phyloP scores from a whole-genome alignment of 257 asterid species.

The Solanum chiquidenum region DNA sequence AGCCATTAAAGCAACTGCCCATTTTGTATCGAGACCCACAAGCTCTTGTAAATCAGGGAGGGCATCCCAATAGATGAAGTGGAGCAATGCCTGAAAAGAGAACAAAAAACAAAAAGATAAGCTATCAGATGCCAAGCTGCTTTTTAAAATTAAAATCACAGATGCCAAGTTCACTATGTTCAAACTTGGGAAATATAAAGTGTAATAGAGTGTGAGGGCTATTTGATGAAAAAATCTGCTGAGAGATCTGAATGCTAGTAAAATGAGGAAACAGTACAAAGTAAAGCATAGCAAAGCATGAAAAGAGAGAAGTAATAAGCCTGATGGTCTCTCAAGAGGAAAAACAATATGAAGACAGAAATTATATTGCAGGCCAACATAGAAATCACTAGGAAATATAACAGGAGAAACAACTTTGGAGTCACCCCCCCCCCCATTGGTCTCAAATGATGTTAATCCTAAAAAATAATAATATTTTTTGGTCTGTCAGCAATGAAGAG shows the following conservation, averaged over 20 bases:
- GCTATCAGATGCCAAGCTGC: neutral
- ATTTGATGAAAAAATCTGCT: neutral
- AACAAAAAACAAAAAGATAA: neutral
- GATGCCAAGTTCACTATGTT: neutral
- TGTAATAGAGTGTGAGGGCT: neutral
- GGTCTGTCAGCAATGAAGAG: neutral
- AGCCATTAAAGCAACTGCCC: conserved; percentile 6
- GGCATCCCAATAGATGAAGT: conserved; percentile 13
- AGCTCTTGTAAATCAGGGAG: conserved; percentile 11
- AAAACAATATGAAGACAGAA: neutral
- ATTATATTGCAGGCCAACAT: neutral
- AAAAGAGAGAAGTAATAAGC: neutral
- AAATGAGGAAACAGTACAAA: neutral
- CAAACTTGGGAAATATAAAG: neutral
- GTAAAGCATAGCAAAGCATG: neutral
- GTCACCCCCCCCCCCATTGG: neutral
- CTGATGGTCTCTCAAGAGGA: neutral
- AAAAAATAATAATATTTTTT: neutral
- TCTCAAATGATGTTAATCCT: neutral
- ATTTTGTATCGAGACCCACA: conserved; percentile 2
- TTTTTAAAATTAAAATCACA: neutral
- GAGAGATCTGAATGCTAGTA: neutral
- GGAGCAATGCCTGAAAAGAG: conserved; percentile 10
- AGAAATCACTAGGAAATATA: neutral
- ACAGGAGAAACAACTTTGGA: neutral